Conservation (phyloP, 2,329 filamentous ascomycete genomes). For the Elsinoe perseae region DNA sequence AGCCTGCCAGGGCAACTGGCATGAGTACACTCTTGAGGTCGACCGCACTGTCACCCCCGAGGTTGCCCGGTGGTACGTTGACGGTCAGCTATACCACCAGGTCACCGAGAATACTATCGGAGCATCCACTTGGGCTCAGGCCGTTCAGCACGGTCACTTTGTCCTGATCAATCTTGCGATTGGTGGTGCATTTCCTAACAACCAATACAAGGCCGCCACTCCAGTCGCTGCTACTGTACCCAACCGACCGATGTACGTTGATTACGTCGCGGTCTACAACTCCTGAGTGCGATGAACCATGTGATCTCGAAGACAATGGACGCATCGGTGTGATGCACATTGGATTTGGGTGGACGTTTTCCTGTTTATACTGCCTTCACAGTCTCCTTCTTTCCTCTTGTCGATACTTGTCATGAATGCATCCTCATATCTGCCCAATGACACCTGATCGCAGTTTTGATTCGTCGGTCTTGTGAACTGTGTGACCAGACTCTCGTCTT, state of each 20-base stretch:
- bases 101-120: conserved; percentile 22
- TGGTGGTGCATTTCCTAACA: conserved; percentile 27
- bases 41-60: conserved; percentile 23
- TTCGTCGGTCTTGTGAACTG: too few relatives aligned
- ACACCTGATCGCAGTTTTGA: too few relatives aligned
- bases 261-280: conserved; percentile 22
- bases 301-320: neutral
- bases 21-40: conserved; percentile 27
- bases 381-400: neutral
- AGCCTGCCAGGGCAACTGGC: conserved; percentile 25
- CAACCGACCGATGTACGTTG: conserved; percentile 21
- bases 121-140: conserved; percentile 23
- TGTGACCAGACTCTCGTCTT: too few relatives aligned
- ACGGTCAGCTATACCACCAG: conserved; percentile 21
- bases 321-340: neutral
- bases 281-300: neutral
- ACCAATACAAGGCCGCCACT: conserved; percentile 23
- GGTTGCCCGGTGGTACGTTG: conserved; percentile 25
- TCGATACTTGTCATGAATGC: neutral
- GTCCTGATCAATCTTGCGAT: conserved; percentile 28
- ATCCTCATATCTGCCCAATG: neutral
- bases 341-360: neutral
- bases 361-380: neutral
- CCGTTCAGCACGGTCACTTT: conserved; percentile 25
- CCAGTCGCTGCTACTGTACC: conserved; percentile 21